Percentiles rank a stretch among this genome's conserved stretches.
These are phyloP conservation scores for Paraglomus brasilianum DNA, from an alignment of 192 early-diverging fungal species.

Conservation along the genomic window DNA sequence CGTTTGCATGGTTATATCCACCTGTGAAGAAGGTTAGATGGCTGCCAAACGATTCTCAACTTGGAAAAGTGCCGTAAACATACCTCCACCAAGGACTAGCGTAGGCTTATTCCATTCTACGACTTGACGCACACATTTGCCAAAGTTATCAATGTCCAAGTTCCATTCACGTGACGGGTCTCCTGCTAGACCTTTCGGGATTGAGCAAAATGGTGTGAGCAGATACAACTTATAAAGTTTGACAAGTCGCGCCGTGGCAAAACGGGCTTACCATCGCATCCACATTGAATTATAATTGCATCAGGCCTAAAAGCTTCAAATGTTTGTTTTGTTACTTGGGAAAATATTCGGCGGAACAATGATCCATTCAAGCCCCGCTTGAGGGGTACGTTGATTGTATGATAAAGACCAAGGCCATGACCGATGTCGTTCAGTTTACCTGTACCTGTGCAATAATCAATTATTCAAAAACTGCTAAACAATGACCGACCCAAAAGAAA, in stretches of 20 bases:
- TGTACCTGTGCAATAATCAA: conserved; percentile 38
- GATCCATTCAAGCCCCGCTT: conserved; percentile 65
- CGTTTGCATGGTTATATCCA: conserved; percentile 77
- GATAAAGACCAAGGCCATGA: conserved; percentile 54
- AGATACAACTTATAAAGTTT: background rate
- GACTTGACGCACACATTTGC: conserved; percentile 37
- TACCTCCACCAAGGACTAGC: conserved; percentile 43
- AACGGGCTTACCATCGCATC: conserved; percentile 44
- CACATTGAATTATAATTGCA: conserved; percentile 83
- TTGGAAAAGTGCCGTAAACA: background rate
- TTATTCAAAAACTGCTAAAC: too few species aligned
- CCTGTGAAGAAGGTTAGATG: conserved; percentile 53
- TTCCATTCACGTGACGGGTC: conserved; percentile 47
- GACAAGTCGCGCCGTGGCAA: background rate
- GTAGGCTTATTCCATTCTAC: conserved; percentile 38
- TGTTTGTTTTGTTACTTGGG: conserved; percentile 52
- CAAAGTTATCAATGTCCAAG: conserved; percentile 34
- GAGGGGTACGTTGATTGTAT: conserved; percentile 78
- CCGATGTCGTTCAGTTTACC: conserved; percentile 63
- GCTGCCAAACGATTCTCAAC: conserved; percentile 13
- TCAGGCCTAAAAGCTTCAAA: conserved; percentile 59
- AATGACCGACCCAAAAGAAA: background rate
- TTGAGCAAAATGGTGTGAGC: background rate
- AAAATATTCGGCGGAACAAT: conserved; percentile 64
- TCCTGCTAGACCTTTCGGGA: conserved; percentile 35